Conservation (phyloP, 345 rosid species). For the Orychophragmus violaceus region DNA sequence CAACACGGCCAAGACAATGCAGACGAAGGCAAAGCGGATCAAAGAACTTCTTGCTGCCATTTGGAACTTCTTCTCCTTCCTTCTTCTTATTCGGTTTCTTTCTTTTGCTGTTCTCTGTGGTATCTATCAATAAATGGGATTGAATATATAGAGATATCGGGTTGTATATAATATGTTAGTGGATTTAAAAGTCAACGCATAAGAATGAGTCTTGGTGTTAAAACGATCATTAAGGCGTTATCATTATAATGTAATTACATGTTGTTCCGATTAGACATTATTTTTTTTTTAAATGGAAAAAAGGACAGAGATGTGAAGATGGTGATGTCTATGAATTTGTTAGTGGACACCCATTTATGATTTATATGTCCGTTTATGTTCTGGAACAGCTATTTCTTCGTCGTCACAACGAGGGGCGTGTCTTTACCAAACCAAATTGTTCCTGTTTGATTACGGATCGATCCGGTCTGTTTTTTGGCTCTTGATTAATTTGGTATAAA, state of each 20-base stretch:
- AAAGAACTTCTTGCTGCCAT: slow-evolving; percentile 28
- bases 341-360: slow-evolving; percentile 23
- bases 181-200: slow-evolving; percentile 13
- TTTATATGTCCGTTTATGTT: slow-evolving; percentile 3
- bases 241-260: too few species aligned
- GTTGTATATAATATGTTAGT: background rate
- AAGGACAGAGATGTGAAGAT: slow-evolving; percentile 6
- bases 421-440: background rate
- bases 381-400: slow-evolving; percentile 13
- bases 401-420: background rate
- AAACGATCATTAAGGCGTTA: background rate
- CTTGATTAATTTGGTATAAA: too few species aligned
- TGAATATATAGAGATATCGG: slow-evolving; percentile 9
- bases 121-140: background rate
- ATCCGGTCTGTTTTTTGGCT: slow-evolving; percentile 3
- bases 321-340: slow-evolving; percentile 14
- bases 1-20: slow-evolving; percentile 30
- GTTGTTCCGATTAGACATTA: background rate
- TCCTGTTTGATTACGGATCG: background rate
- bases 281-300: background rate
- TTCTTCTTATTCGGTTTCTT: background rate
- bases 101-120: background rate
- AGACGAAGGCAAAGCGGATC: slow-evolving; percentile 24
- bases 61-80: too few species aligned
- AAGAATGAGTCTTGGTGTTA: slow-evolving; percentile 7